phyloP scores from a whole-genome alignment of 768 basidiomycete species.

The Naganishia vishniacii region DNA sequence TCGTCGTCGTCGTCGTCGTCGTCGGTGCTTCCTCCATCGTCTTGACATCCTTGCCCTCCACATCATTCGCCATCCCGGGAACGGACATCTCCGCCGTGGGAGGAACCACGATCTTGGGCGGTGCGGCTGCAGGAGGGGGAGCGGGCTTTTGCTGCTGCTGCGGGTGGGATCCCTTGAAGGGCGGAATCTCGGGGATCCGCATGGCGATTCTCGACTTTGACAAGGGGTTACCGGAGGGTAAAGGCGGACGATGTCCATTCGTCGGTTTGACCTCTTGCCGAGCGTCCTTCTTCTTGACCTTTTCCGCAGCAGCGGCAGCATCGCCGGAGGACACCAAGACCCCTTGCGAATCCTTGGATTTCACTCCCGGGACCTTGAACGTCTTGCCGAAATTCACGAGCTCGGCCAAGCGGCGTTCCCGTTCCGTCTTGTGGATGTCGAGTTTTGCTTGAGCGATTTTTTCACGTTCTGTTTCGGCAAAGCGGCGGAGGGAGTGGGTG shows the following conservation, averaged over 20 bases:
- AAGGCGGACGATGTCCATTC: neutral
- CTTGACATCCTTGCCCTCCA: constrained; percentile 34
- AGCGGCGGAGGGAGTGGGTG: constrained; percentile 1
- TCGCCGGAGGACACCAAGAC: neutral
- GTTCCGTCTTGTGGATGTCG: constrained; percentile 79
- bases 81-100: constrained; percentile 30
- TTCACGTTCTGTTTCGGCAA: constrained; percentile 15
- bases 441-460: constrained; percentile 51
- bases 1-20: too few species aligned
- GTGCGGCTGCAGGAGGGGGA: too few species aligned
- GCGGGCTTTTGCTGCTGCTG: constrained; percentile 46
- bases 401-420: constrained; percentile 90
- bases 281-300: constrained; percentile 28
- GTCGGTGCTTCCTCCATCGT: constrained; percentile 42
- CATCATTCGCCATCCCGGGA: constrained; percentile 22
- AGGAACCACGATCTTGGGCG: constrained; percentile 30
- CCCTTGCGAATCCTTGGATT: neutral
- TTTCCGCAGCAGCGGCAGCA: neutral
- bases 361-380: constrained; percentile 70
- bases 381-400: constrained; percentile 83
- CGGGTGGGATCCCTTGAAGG: constrained; percentile 63
- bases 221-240: neutral
- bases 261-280: constrained; percentile 58
- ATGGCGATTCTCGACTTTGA: constrained; percentile 53
- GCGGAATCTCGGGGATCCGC: constrained; percentile 83